Evolutionary conservation across 139 green algal species (phyloP), one percentile per base, ranked within the genome.

Genomic region (Chlamydomonas incerta): DNA sequence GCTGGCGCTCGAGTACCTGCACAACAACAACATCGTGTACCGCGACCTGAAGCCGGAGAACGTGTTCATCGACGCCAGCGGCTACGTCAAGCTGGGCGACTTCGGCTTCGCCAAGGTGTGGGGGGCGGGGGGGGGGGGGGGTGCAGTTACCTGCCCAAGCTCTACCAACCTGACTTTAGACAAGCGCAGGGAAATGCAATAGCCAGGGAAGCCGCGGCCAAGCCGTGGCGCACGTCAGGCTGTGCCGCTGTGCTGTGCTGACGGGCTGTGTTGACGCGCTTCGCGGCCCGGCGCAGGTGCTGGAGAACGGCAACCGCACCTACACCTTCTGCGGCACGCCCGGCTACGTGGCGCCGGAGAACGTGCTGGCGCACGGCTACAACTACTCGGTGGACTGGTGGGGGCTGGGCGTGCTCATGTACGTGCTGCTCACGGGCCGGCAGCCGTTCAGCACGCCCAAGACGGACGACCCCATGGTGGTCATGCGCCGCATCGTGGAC

Each of bases 281-380:
- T n/a, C n/a, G n/a, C n/a, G n/a, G n/a, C n/a, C n/a, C n/a, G n/a
- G n/a, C n/a, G n/a, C 50, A 85, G 80, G 80, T 97, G 46, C 91
- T 99, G 47, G 95, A 96, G 72, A 90, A 87, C 68, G 91, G 85
- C 69, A 92, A 94, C 50, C 83, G 95, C 33, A 99, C 97, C 3
- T 99, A 99, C 96, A 99, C 97, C 34, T 99, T 99, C 89, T 99
- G 97, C 82, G 97, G 97, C 8, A 99, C 97, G 23, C 97, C 97
- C 6, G 97, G 97, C 35, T 99, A 99, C 85, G 97, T 99, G 34
- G 97, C 97, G 17, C 97, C 97, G 23, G 97, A 99, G 83, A 98
- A 98, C 76, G 95, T 99, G 66, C 90, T 99, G 52, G 96, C 96
- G 1, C 94, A 98, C 63, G 97, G 97, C 47, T 99, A 99, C 92